Conservation (phyloP, 176 grass and related monocot species). For the Elaeis guineensis region DNA sequence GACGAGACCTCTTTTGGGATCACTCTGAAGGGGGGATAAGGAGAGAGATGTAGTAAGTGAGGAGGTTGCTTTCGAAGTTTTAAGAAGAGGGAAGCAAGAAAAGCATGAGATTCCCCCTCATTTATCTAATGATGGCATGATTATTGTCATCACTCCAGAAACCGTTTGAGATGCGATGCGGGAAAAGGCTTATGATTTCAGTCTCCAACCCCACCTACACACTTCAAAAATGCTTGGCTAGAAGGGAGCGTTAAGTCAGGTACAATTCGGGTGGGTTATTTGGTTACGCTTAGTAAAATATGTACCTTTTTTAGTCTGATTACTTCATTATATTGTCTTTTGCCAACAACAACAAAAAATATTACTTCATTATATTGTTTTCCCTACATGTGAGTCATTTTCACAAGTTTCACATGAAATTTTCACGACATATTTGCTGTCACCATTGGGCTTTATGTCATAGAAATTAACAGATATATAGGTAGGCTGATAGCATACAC, state of each 20-base stretch:
- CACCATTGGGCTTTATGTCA: background rate
- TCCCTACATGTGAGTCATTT: slow-evolving; percentile 13
- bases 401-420: slow-evolving; percentile 42
- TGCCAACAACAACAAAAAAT: too few species aligned
- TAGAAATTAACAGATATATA: too few species aligned
- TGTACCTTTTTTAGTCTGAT: background rate
- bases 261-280: slow-evolving; percentile 13
- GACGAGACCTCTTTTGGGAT: background rate
- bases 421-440: slow-evolving; percentile 33
- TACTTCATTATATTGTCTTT: too few species aligned
- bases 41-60: background rate
- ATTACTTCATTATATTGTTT: too few species aligned
- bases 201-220: slow-evolving; percentile 7
- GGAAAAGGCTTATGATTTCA: background rate
- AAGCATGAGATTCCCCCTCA: slow-evolving; percentile 46
- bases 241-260: slow-evolving; percentile 2
- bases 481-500: too few species aligned
- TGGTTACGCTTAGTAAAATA: slow-evolving; percentile 12
- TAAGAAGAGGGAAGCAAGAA: slow-evolving; percentile 38
- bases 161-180: background rate
- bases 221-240: background rate
- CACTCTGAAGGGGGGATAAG: background rate
- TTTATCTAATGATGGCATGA: slow-evolving; percentile 45
- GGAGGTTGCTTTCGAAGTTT: slow-evolving; percentile 19
- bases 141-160: slow-evolving; percentile 35